These are phyloP conservation scores for Globisporangium paddicum DNA, from an alignment of 352 stramenopile genomes.

Conservation along the genomic window DNA sequence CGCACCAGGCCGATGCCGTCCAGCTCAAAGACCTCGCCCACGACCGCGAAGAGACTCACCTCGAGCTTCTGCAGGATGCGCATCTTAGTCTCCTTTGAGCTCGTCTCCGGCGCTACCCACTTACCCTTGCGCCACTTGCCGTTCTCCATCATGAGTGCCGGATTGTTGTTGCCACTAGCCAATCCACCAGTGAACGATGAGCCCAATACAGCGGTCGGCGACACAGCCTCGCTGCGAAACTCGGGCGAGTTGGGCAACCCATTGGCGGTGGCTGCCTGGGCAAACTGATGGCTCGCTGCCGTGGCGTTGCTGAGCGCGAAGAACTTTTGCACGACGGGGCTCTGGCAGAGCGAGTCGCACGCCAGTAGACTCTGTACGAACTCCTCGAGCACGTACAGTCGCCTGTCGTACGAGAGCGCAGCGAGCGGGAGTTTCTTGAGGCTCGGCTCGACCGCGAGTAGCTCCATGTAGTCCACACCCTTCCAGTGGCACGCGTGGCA, in stretches of 20 bases:
- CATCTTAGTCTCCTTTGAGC: slow-evolving; percentile 80
- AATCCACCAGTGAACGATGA: background rate
- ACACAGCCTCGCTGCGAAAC: slow-evolving; percentile 13
- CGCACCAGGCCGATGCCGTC: slow-evolving; percentile 78
- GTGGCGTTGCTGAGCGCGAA: slow-evolving; percentile 33
- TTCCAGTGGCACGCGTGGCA: slow-evolving; percentile 50
- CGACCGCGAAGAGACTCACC: slow-evolving; percentile 66
- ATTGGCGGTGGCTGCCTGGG: background rate
- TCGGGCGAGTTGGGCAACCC: slow-evolving; percentile 10
- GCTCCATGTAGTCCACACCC: slow-evolving; percentile 69
- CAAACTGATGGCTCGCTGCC: background rate
- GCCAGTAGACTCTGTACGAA: slow-evolving; percentile 71
- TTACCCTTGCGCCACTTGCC: slow-evolving; percentile 57
- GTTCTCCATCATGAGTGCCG: slow-evolving; percentile 51
- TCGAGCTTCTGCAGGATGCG: slow-evolving; percentile 75
- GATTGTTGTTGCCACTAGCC: background rate
- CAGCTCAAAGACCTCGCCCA: slow-evolving; percentile 83
- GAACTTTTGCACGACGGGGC: slow-evolving; percentile 71
- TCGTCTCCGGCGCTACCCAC: slow-evolving; percentile 58
- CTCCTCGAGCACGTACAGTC: slow-evolving; percentile 51
- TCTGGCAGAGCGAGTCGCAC: slow-evolving; percentile 73
- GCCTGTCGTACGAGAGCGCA: slow-evolving; percentile 56
- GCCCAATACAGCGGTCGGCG: slow-evolving; percentile 1
- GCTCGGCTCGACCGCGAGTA: slow-evolving; percentile 36
- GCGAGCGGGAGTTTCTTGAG: slow-evolving; percentile 35